These are phyloP conservation scores for Ophiostoma australiae DNA, from an alignment of 2,329 filamentous ascomycete species.

Conservation along the genomic window DNA sequence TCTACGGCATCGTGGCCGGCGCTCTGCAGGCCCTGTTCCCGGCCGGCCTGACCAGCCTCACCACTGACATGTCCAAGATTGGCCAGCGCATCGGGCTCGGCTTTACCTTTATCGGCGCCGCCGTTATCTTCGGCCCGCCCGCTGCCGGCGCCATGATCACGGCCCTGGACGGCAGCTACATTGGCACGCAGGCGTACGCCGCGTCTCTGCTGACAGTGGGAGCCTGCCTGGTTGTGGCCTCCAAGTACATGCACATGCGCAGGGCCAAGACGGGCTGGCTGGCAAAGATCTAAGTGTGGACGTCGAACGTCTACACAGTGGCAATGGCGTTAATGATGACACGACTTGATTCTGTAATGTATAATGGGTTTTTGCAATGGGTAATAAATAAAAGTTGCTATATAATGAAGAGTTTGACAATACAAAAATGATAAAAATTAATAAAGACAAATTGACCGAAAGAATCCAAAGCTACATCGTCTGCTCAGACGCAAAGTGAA, in stretches of 20 bases:
- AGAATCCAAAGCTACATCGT: not conserved
- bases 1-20: slow-evolving; percentile 49
- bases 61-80: slow-evolving; percentile 47
- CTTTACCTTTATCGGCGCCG: slow-evolving; percentile 46
- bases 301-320: too few species aligned
- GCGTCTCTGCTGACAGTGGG: slow-evolving; percentile 40
- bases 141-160: slow-evolving; percentile 51
- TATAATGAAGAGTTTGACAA: not conserved
- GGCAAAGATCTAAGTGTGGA: not conserved
- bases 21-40: slow-evolving; percentile 51
- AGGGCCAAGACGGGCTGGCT: not conserved
- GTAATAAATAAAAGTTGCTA: not conserved
- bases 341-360: not conserved
- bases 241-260: slow-evolving; percentile 24
- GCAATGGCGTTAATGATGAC: not conserved
- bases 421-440: not conserved
- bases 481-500: not conserved
- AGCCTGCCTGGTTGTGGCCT: slow-evolving; percentile 15
- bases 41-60: slow-evolving; percentile 46
- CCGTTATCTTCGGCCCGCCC: slow-evolving; percentile 50
- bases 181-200: slow-evolving; percentile 50
- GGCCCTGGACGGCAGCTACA: slow-evolving; percentile 41
- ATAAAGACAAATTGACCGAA: not conserved
- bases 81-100: slow-evolving; percentile 56
- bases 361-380: not conserved